Base-by-base conservation (phyloP, 331 rosid genomes). In the Stylosanthes scabra region DNA sequence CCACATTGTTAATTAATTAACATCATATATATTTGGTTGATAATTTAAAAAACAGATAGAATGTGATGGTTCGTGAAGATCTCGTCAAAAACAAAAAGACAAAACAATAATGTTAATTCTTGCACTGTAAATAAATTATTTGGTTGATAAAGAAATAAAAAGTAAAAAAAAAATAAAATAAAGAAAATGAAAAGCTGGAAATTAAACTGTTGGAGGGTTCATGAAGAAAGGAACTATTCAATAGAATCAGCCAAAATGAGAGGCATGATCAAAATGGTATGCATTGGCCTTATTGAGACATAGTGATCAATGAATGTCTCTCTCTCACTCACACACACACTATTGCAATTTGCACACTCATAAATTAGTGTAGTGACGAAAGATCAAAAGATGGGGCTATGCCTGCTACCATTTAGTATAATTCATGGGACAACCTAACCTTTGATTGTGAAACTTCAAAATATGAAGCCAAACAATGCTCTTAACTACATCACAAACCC, bases 401-500 rank as follows among this genome's bases (percentile, higher is more conserved):
- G 49, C 5, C 47, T 10, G 49, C 5, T 59, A 49, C 47, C 70
- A 68, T 59, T 60, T 60, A 41, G 49, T 50, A 51, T 42, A 49
- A 41, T 42, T 66, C 67, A 75, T 57, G 74, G 63, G 56, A 63
- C 40, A 28, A 71, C 46, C 61, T 28, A 41, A 29, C 46, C 65
- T 31, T 44, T 70, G 70, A 7, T 70, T 40, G 61, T 39, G 67
- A 76, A 50, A 20, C 50, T 41, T 71, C 71, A 81, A 52, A 52
- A 31, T 44, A 54, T 55, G 70, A 2, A 44, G 76, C 76, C 60
- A 70, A 66, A 50, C 68, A 66, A 59, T 58, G 78, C 61, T 72
- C 70, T 58, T 74, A 54, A 31, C 74, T 70, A 78, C 49, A 83
- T 45, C 78, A 83, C 81, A 78, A 59, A 68, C 74, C 40, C 80